Evolutionary conservation across 495 filamentous ascomycete genomes (phyloP), one percentile per base, ranked within the genome.

Genomic region (Amphirosellinia nigrospora): DNA sequence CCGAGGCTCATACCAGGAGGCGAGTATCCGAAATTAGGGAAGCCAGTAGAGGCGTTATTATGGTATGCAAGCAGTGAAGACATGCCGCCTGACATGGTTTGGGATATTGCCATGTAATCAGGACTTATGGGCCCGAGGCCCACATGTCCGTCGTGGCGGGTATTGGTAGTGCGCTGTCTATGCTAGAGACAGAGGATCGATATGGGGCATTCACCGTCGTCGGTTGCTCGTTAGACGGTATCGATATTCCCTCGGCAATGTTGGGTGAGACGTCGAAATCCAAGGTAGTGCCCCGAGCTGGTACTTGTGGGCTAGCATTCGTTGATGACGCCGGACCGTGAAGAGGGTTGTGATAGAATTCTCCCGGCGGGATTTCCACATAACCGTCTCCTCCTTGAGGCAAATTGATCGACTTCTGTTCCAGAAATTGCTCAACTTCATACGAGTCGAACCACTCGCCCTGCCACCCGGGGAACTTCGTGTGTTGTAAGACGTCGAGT

Each of bases 381-480:
- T 81, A 87, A 26, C 67, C 67, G 2, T 85, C 87, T 6, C 85
- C 83, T 9, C 80, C 75, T 0, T 84, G 79, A 2, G 87, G 83
- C 41, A 91, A 86, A 21, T 80, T 73, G 21, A 92, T 81, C 0
- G 89, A 89, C 38, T 86, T 82, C 74, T 87, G 81, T 64, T 81
- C 79, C 21, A 95, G 83, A 76, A 89, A 93, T 11, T 87, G 82
- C 77, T 94, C 90, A 6, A 93, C 88, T 73, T 94, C 92, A 58
- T 88, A 82, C 6, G 89, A 83, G 71, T 94, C 90, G 71, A 91
- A 91, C 85, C 90, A 94, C 60, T 92, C 90, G 28, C 91, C 90
- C 46, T 88, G 83, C 74, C 89, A 84, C 0, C 86, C 87, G 9
- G 82, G 76, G 23, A 83, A 68, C 23, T 82, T 74, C 41, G 84